These are phyloP conservation scores for Stephania yunnanensis DNA, from an alignment of 164 flowering plant species.

Conservation along the genomic window DNA sequence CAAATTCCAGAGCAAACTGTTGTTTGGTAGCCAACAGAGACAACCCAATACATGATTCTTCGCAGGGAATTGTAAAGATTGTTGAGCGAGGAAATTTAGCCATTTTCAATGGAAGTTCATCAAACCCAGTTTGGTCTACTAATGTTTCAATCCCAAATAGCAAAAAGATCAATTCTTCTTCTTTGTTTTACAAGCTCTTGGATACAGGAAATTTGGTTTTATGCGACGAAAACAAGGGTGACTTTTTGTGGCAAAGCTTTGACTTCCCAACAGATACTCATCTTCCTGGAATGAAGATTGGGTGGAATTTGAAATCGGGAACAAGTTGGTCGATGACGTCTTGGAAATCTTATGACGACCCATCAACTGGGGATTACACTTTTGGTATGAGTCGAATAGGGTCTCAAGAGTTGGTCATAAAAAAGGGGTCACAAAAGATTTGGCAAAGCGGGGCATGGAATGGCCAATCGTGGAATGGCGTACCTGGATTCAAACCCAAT, in stretches of 20 bases:
- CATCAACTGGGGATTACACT: constrained; percentile 21
- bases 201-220: constrained; percentile 49
- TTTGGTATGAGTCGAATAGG: constrained; percentile 23
- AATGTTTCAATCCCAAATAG: constrained; percentile 4
- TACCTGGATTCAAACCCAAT: constrained; percentile 7
- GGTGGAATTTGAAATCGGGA: constrained; percentile 33
- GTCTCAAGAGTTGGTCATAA: constrained; percentile 18
- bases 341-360: background rate
- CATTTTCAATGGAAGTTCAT: constrained; percentile 13
- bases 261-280: background rate
- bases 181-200: constrained; percentile 25
- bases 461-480: constrained; percentile 15
- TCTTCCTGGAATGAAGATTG: constrained; percentile 21
- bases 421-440: constrained; percentile 1
- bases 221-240: background rate
- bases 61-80: constrained; percentile 6
- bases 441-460: constrained; percentile 30
- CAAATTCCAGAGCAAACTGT: too few species aligned
- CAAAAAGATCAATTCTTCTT: background rate
- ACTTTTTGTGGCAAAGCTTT: background rate
- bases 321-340: constrained; percentile 32
- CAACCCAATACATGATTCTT: too few species aligned
- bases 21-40: too few species aligned
- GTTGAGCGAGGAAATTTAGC: constrained; percentile 15
- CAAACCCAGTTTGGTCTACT: constrained; percentile 26